Base-by-base conservation (phyloP, 2,329 filamentous ascomycete species). In the Aspergillus sp. region DNA sequence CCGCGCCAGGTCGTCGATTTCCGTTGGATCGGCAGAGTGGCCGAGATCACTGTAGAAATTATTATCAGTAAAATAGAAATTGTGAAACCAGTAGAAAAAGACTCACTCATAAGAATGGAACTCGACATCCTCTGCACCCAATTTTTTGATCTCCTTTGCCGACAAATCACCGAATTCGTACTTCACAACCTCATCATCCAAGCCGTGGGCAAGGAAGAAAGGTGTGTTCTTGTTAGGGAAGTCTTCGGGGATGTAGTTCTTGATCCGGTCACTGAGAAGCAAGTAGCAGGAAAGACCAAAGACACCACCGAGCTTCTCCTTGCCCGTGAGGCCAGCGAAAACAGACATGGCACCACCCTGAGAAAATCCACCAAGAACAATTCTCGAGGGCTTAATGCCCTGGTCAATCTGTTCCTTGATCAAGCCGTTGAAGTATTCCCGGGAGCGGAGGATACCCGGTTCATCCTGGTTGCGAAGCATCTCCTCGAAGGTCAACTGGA, bases 191-290 rank as follows among this genome's bases (percentile, higher is more conserved):
- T 76, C 76, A 65, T 98, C 91, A 1, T 69, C 70, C 48, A 83
- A 78, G n/a, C 93, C 93, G 57, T 97, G 93, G 9, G 80, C 89
- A 83, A 96, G 86, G 67, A 93, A 88, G 50, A 97, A 82, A 1
- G 87, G 86, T 1, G 89, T 95, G 33, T 85, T 74, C 66, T 83
- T 81, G 65, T 89, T 90, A 43, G 77, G 72, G 53, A 71, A 78
- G 27, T 69, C 64, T 34, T 76, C 72, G 2, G 77, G 73, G 11
- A 79, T 64, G 50, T 79, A 71, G 7, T 75, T 75, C 60, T 77
- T 74, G 52, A 88, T 65, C 60, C 83, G 85, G 49, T 78, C 71
- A 50, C 80, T 75, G 37, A 96, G 73, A 13, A 89, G 75, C 54
- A 96, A 69, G 68, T 94, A 97, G 57, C 82, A 85, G 9, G 87